Base-by-base conservation (phyloP, 495 filamentous ascomycete genomes). In the Parathielavia hyrcaniae region DNA sequence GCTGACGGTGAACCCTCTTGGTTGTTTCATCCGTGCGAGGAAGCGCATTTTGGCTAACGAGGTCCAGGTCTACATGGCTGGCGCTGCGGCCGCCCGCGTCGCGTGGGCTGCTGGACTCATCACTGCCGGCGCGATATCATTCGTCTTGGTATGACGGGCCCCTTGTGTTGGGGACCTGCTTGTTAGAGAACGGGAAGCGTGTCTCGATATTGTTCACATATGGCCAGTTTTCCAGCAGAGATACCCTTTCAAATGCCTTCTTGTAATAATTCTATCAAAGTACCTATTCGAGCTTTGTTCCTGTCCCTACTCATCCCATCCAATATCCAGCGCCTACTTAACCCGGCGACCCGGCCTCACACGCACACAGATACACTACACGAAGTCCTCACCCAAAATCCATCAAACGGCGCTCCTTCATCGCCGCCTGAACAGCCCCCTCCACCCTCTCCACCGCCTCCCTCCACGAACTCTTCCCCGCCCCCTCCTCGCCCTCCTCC, bases 391-490 rank as follows among this genome's bases (percentile, higher is more conserved):
- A 63, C 19, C 55, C 68, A 71, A 86, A 79, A 26, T 82, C 79
- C 67, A 91, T 76, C 19, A 95, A 63, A 0, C 86, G 88, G 57
- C 89, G 79, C 58, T 74, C 74, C 60, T 65, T 69, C 40, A 88
- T 75, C 5, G 83, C 89, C 47, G 67, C 70, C 61, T 86, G 78
- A 13, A 91, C 78, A 36, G 76, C 79, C 40, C 70, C 64, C 65
- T 83, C 81, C 23, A 92, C 71, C 4, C 57, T 67, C 52, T 60
- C 64, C 40, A 91, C 49, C 12, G 84, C 86, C 48, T 73, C 58
- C 40, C 40, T 60, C 77, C 77, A 80, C 67, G 1, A 61, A 50
- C 38, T 34, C 65, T 62, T 56, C 64, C 66, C 60, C 54, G 55
- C 5, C 61, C 69, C 22, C 57, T 62, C 50, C 57, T 48, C 71